Base-by-base conservation (phyloP, 176 grass and related monocot genomes). In the Pharus latifolius region DNA sequence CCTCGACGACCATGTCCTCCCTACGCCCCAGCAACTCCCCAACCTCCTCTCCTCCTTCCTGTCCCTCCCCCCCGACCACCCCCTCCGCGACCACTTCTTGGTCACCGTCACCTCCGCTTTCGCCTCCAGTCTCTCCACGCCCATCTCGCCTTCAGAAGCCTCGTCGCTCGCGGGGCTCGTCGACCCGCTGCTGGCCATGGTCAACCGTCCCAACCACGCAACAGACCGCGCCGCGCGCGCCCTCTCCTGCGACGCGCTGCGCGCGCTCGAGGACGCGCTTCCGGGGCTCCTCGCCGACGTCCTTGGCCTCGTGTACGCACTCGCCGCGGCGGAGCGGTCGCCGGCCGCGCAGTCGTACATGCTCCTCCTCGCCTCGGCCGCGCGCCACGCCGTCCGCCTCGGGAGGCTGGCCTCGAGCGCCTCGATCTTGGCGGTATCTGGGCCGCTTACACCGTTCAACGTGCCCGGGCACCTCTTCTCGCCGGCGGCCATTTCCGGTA, bases 271-370 rank as follows among this genome's bases (percentile, higher is more conserved):
- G 51, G 32, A 41, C 2, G 76, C 85, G 26, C 82, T 89, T 10
- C 92, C 92, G 10, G 74, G 85, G 34, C 82, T 96, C 72, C 82
- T 96, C 55, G 75, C 85, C 47, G 79, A 91, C 14, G 77, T 70
- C 38, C 72, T 77, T 17, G 88, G 85, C 7, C 88, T 91, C 51
- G 71, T 91, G 52, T 88, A 87, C 76, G 75, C 73, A 35, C 85
- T 96, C 62, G 76, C 92, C 68, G 73, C 90, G 45, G 79, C 92
- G 2, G 92, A 91, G 73, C 85, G 88, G 23, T 86, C 92, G 18
- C 88, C 90, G 32, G 92, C 84, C 42, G 76, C 85, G 27, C 92
- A 96, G 65, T 84, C 88, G 1, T 96, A 96, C 60, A 64, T 96
- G 58, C 85, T 96, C 47, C 81, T 96, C 55, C 82, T 96, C 59